Base-by-base conservation (phyloP, 805 yeast genomes). In the Candida dajiaensis region DNA sequence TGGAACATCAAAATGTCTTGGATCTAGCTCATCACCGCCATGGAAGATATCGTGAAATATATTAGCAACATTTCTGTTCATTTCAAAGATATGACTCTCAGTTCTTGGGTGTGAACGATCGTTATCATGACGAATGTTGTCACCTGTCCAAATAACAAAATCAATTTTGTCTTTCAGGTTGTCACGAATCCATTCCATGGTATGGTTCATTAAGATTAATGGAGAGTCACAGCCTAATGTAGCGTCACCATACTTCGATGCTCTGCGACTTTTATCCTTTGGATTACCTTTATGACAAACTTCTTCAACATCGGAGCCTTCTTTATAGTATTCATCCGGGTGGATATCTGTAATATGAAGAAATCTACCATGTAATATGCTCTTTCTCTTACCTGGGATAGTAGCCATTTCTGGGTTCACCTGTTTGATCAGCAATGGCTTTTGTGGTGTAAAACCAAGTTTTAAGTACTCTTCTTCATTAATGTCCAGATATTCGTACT, bases 71-170 rank as follows among this genome's bases (percentile, higher is more conserved):
- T 69, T 53, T 50, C 74, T 72, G 59, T 87, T 87, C 78, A 82
- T 73, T 12, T 81, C 83, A 51, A 86, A 78, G 40, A 88, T 88
- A 47, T 81, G 78, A 48, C 59, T 57, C 57, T 87, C 95, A 1
- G 86, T 78, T 68, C 96, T 76, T 3, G 96, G 96, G 57, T 68
- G 66, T 19, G 62, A 61, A 59, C 95, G 70, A 65, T 87, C 96
- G 56, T 83, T 85, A 62, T 87, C 95, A 62, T 87, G 96, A 46
- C 95, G 73, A 40, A 85, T 78, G 56, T 87, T 88, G 65, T 88
- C 96, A 28, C 96, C 96, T 0, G 96, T 87, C 96, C 96, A 88
- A 13, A 88, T 76, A 12, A 88, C 82, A 64, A 88, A 88, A 62
- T 88, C 96, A 42, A 88, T 81, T 53, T 87, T 80, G 62, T 85